phyloP scores from a whole-genome alignment of 257 asterid genomes.

The Petunia secreta region DNA sequence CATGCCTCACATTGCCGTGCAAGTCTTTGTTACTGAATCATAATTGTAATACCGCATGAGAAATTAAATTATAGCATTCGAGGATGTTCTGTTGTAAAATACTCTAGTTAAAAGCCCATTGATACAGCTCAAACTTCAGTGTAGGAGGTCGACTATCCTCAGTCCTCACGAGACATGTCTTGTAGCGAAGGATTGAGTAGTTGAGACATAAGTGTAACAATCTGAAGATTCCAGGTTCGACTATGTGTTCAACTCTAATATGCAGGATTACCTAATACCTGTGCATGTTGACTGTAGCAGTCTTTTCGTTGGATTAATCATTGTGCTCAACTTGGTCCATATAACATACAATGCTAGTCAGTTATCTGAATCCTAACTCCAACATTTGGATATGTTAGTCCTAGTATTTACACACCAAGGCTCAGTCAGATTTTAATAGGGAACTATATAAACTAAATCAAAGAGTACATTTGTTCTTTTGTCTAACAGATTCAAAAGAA shows the following conservation, averaged over 20 bases:
- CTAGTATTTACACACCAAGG: not conserved
- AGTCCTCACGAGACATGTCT: not conserved
- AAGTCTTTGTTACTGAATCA: not conserved
- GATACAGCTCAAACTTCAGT: no score
- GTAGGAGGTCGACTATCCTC: no score
- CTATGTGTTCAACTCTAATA: not conserved
- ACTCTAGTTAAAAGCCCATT: not conserved
- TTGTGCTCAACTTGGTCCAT: not conserved
- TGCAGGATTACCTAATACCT: not conserved
- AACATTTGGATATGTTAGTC: not conserved
- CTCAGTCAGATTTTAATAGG: no score
- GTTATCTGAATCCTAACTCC: not conserved
- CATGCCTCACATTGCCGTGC: constrained; percentile 14
- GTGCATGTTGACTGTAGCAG: not conserved
- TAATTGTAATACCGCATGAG: not conserved
- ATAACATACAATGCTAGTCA: not conserved
- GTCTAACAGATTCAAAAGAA: no score
- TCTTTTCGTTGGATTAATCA: not conserved
- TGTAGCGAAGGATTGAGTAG: not conserved
- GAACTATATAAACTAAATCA: no score
- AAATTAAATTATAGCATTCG: not conserved
- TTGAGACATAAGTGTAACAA: constrained; percentile 8
- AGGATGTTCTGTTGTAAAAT: not conserved
- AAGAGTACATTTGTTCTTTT: no score
- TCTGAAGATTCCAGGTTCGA: constrained; percentile 10